These are phyloP conservation scores for Lactuca saligna DNA, from an alignment of 129 eudicot genomes.

Conservation along the genomic window DNA sequence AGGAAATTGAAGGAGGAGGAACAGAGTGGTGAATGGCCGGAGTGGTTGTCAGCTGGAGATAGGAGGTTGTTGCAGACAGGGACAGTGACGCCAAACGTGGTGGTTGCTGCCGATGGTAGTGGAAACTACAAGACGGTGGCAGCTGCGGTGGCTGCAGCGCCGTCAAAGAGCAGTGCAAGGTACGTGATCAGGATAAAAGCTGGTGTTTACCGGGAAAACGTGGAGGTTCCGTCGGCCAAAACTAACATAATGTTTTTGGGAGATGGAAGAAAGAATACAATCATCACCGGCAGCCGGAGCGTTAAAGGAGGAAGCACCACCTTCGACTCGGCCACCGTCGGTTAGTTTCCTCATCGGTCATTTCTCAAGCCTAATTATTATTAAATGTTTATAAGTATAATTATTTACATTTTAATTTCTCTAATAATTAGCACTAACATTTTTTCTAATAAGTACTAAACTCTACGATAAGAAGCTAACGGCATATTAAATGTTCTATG, in stretches of 20 bases:
- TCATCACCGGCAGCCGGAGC: slow-evolving; percentile 73
- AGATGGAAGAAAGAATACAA: slow-evolving; percentile 67
- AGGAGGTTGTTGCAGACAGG: slow-evolving; percentile 68
- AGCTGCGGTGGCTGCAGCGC: slow-evolving; percentile 89
- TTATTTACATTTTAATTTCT: neutral
- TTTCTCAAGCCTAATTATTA: neutral
- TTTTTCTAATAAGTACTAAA: too few relatives aligned
- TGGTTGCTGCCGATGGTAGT: slow-evolving; percentile 91
- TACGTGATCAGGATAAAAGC: slow-evolving; percentile 79
- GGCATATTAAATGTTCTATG: too few relatives aligned
- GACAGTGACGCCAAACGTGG: slow-evolving; percentile 61
- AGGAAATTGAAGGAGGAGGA: slow-evolving; percentile 42
- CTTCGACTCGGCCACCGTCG: slow-evolving; percentile 88
- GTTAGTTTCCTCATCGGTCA: slow-evolving; percentile 32
- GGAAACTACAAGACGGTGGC: slow-evolving; percentile 65
- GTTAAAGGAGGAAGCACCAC: slow-evolving; percentile 83
- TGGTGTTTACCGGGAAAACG: slow-evolving; percentile 82
- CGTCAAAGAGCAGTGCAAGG: slow-evolving; percentile 52
- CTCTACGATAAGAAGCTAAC: too few relatives aligned
- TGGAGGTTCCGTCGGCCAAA: slow-evolving; percentile 59
- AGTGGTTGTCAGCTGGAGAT: slow-evolving; percentile 75
- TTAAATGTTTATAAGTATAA: too few relatives aligned
- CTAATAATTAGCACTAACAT: neutral
- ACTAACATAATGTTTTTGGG: slow-evolving; percentile 80
- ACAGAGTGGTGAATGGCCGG: slow-evolving; percentile 44